Conservation (phyloP, 2,329 filamentous ascomycete species). For the Macrophomina phaseolina region DNA sequence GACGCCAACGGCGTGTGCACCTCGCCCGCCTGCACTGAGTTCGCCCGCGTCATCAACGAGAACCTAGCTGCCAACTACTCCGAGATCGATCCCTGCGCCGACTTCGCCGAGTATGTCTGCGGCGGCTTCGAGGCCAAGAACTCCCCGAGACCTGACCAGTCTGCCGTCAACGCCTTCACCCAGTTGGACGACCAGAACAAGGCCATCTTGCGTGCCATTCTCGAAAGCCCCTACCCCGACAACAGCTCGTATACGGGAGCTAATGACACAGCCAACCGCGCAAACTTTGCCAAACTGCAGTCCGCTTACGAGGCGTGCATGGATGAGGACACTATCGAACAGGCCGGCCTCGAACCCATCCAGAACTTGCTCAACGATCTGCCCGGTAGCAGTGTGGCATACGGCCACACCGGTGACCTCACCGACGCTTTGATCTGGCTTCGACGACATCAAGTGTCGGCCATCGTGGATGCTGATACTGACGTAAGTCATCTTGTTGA, state of each 20-base stretch:
- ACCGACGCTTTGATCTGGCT: conserved; percentile 13
- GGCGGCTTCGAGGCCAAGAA: conserved; percentile 69
- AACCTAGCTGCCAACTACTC: conserved; percentile 67
- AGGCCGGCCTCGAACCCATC: conserved; percentile 63
- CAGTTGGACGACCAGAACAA: not conserved
- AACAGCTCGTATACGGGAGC: not conserved
- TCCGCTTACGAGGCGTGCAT: conserved; percentile 70
- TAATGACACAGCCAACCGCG: conserved; percentile 56
- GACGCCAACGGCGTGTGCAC: conserved; percentile 48
- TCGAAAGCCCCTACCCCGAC: conserved; percentile 1
- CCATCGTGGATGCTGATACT: not conserved
- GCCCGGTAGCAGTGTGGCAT: not conserved
- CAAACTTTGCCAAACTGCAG: conserved; percentile 71
- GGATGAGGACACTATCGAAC: conserved; percentile 63
- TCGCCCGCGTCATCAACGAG: conserved; percentile 66
- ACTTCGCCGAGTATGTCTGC: conserved; percentile 72
- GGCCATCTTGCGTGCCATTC: not conserved
- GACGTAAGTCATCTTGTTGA: not conserved
- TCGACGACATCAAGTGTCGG: not conserved
- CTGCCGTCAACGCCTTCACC: conserved; percentile 11
- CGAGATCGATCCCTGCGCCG: conserved; percentile 68
- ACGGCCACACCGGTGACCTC: not conserved
- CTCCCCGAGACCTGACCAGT: conserved; percentile 68
- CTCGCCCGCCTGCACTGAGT: conserved; percentile 67
- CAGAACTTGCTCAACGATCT: conserved; percentile 47